Evolutionary conservation across 345 rosid species (phyloP).

Genomic region (Syzygium jambos): DNA sequence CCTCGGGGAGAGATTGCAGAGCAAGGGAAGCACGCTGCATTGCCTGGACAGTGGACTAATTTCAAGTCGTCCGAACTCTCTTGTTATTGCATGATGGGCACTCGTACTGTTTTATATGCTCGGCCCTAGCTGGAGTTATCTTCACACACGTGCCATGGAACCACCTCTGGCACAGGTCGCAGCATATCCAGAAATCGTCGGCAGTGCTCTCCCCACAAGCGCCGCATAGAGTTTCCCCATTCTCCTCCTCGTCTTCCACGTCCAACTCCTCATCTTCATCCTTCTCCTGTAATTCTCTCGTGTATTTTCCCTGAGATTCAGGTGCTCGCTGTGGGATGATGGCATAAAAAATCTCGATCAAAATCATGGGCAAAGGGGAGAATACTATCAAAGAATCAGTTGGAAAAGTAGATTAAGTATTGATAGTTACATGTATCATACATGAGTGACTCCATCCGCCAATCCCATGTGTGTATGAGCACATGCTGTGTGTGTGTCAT

Average conservation of each 20-base stretch:
- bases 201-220: slow-evolving; percentile 76
- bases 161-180: slow-evolving; percentile 74
- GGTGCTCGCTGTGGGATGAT: slow-evolving; percentile 12
- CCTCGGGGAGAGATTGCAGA: background rate
- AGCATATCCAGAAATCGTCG: slow-evolving; percentile 82
- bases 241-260: slow-evolving; percentile 52
- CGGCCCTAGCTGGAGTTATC: slow-evolving; percentile 64
- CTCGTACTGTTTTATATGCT: slow-evolving; percentile 57
- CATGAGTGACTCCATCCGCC: background rate
- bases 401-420: background rate
- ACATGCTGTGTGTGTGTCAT: background rate
- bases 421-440: background rate
- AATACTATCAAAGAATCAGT: background rate
- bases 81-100: slow-evolving; percentile 70
- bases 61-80: slow-evolving; percentile 46
- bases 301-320: slow-evolving; percentile 30
- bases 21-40: background rate
- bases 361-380: background rate
- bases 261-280: slow-evolving; percentile 41
- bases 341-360: background rate
- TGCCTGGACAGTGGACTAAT: background rate
- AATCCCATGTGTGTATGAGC: background rate
- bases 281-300: slow-evolving; percentile 18
- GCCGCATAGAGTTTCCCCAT: slow-evolving; percentile 51
- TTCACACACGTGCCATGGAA: slow-evolving; percentile 69